A percentile compares a stretch with the other conserved stretches of the same genome.
Conservation (phyloP, 1,284 basidiomycete genomes). For the Ceratobasidium sp. region DNA sequence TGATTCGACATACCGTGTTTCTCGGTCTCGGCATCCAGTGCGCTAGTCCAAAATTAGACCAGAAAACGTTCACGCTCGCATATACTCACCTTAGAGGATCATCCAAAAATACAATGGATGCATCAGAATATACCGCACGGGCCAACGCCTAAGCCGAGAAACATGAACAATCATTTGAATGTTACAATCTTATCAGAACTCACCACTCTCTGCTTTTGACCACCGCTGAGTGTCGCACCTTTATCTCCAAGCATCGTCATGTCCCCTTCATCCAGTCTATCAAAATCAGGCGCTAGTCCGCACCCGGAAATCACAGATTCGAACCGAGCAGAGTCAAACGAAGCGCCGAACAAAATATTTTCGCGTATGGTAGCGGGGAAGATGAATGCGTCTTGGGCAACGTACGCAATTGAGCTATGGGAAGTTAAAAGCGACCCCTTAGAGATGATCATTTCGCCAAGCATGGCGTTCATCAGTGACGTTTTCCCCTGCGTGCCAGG, state of each 20-base stretch:
- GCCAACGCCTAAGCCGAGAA: conserved; percentile 4
- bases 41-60: background rate
- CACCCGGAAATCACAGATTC: conserved; percentile 44
- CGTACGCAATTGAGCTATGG: conserved; percentile 6
- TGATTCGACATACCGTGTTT: conserved; percentile 5
- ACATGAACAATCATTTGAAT: background rate
- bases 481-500: conserved; percentile 24
- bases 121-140: conserved; percentile 11
- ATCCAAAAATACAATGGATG: conserved; percentile 13
- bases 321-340: conserved; percentile 41
- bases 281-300: conserved; percentile 44
- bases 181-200: background rate
- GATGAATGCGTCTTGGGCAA: conserved; percentile 21
- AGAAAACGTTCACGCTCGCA: background rate
- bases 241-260: conserved; percentile 27
- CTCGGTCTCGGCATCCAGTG: conserved; percentile 20
- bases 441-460: conserved; percentile 12
- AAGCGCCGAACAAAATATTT: conserved; percentile 39
- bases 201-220: conserved; percentile 24
- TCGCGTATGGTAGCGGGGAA: conserved; percentile 17
- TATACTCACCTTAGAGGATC: conserved; percentile 15
- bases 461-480: background rate
- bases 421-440: conserved; percentile 2
- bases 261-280: conserved; percentile 40
- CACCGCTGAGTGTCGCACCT: conserved; percentile 17